Evolutionary conservation across 306 rosid genomes (phyloP).

Genomic region (Quercus berberidifolia): DNA sequence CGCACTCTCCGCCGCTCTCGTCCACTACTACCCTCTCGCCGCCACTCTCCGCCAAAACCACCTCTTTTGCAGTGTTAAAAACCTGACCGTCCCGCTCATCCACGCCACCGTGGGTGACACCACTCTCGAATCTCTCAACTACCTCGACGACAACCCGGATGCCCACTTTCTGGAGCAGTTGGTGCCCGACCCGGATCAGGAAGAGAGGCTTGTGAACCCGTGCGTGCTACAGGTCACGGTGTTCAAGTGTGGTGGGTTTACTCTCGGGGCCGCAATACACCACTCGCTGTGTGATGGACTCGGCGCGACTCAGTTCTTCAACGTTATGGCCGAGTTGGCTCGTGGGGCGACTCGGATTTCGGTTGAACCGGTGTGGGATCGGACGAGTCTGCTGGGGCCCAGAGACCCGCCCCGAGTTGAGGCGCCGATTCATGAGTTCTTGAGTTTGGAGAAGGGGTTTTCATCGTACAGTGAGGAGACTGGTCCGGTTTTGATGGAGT

Average conservation of each 20-base stretch:
- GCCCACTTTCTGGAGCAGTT: conserved; percentile 44
- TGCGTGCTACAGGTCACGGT: conserved; percentile 64
- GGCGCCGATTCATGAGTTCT: conserved; percentile 38
- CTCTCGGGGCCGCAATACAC: conserved; percentile 71
- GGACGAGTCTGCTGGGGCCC: conserved; percentile 48
- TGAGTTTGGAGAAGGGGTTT: conserved; percentile 43
- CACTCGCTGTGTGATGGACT: conserved; percentile 76
- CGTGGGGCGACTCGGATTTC: conserved; percentile 44
- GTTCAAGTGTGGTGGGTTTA: conserved; percentile 72
- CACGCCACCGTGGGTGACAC: conserved; percentile 38
- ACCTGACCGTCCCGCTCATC: conserved; percentile 57
- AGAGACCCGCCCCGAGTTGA: conserved; percentile 45
- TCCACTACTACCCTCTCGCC: conserved; percentile 72
- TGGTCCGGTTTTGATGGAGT: conserved; percentile 40
- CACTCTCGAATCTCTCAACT: conserved; percentile 50
- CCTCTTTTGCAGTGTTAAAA: conserved; percentile 37
- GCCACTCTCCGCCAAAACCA: conserved; percentile 45
- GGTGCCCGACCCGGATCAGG: conserved; percentile 54
- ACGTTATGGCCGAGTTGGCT: conserved; percentile 68
- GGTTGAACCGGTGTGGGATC: conserved; percentile 55
- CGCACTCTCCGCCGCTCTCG: conserved; percentile 58
- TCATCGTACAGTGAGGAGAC: conserved; percentile 38
- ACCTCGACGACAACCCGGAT: conserved; percentile 49
- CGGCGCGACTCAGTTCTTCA: conserved; percentile 72
- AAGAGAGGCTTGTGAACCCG: conserved; percentile 47